A percentile compares a stretch with the other conserved stretches of the same genome.
phyloP scores from a whole-genome alignment of 805 yeast genomes.

The Starmerella cellae region DNA sequence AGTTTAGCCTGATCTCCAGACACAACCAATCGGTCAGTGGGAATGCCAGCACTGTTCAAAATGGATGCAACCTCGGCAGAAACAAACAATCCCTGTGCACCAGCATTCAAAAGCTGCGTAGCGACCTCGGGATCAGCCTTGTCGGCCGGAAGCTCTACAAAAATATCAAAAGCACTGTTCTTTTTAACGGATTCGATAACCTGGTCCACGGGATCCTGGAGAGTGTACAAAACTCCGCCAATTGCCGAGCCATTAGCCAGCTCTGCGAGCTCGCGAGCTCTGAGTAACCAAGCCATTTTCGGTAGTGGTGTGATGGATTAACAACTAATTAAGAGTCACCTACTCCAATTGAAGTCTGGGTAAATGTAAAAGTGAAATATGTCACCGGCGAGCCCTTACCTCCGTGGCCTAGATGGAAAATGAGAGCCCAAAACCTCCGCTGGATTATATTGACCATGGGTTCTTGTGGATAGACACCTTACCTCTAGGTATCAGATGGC shows the following conservation, averaged over 20 bases:
- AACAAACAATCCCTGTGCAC: constrained; percentile 37
- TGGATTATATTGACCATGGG: no score
- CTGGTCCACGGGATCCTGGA: background rate
- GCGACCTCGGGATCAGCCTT: constrained; percentile 28
- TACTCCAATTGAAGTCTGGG: background rate
- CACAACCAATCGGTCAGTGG: constrained; percentile 35
- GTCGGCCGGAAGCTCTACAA: background rate
- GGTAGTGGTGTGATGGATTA: background rate
- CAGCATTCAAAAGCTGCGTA: constrained; percentile 46
- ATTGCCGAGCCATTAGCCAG: constrained; percentile 8
- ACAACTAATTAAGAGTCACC: background rate
- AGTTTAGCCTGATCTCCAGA: constrained; percentile 4
- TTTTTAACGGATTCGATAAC: constrained; percentile 3
- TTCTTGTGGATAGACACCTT: no score
- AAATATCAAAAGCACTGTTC: background rate
- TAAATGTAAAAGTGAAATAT: no score
- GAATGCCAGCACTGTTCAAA: constrained; percentile 38
- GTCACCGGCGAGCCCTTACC: no score
- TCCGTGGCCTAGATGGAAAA: background rate
- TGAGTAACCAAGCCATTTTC: constrained; percentile 15
- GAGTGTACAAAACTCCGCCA: constrained; percentile 9
- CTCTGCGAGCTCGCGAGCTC: background rate
- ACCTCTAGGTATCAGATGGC: no score
- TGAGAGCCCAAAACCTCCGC: background rate
- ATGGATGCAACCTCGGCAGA: constrained; percentile 24